phyloP scores from a whole-genome alignment of 768 basidiomycete genomes.

The Boletus reticuloceps region DNA sequence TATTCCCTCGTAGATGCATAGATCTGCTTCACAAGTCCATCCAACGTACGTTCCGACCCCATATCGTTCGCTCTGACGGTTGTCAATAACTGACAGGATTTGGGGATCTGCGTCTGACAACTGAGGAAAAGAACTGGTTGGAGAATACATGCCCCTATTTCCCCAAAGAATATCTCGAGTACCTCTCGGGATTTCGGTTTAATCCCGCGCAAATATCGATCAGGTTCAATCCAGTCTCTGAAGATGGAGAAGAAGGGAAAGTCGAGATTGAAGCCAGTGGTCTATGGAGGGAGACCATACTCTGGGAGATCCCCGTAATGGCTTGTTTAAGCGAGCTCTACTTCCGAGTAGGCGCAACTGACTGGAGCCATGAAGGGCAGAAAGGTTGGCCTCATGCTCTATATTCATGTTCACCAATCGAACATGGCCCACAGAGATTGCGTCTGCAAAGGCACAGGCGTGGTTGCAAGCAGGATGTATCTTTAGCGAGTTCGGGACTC shows the following conservation, averaged over 20 bases:
- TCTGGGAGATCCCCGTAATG: constrained; percentile 98
- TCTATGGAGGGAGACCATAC: constrained; percentile 78
- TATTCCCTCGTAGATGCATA: constrained; percentile 49
- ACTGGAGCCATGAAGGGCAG: constrained; percentile 87
- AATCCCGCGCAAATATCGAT: constrained; percentile 63
- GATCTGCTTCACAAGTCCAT: constrained; percentile 48
- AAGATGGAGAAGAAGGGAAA: constrained; percentile 50
- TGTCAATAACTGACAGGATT: constrained; percentile 54
- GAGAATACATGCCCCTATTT: constrained; percentile 71
- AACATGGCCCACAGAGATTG: constrained; percentile 48
- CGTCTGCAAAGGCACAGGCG: constrained; percentile 66
- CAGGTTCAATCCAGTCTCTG: constrained; percentile 57
- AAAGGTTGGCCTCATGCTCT: constrained; percentile 46
- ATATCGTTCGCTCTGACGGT: constrained; percentile 18
- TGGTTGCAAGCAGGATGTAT: constrained; percentile 63
- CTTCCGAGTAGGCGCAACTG: constrained; percentile 68
- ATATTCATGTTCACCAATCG: neutral
- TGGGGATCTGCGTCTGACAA: constrained; percentile 54
- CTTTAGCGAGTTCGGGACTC: constrained; percentile 87
- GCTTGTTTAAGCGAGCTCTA: constrained; percentile 87
- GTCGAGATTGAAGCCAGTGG: constrained; percentile 74
- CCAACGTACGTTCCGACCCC: constrained; percentile 44
- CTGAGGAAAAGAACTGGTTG: constrained; percentile 68
- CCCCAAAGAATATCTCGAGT: constrained; percentile 68
- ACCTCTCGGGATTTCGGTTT: constrained; percentile 66